phyloP scores from a whole-genome alignment of 2,329 filamentous ascomycete species.

The Venturia pyrina region DNA sequence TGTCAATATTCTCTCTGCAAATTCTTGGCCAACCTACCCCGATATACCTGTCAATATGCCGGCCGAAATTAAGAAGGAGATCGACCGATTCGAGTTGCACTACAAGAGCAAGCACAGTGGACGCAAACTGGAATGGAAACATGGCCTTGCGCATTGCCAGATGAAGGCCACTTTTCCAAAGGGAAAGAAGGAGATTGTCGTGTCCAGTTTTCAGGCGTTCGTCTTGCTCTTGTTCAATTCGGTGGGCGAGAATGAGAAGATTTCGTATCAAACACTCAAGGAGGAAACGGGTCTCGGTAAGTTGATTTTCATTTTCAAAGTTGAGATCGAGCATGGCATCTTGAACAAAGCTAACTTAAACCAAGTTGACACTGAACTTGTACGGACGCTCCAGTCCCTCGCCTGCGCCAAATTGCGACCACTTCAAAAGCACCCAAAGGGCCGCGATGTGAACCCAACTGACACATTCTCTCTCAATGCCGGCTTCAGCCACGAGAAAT shows the following conservation, averaged over 20 bases:
- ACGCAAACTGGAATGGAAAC: constrained; percentile 81
- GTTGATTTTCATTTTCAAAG: constrained; percentile 18
- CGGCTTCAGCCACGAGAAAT: constrained; percentile 68
- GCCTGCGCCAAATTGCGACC: constrained; percentile 85
- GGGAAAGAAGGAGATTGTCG: constrained; percentile 76
- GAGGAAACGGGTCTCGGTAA: constrained; percentile 61
- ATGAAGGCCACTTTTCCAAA: constrained; percentile 71
- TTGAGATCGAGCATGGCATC: background rate
- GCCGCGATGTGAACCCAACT: constrained; percentile 63
- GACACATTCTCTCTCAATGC: constrained; percentile 82
- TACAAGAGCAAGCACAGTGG: constrained; percentile 88
- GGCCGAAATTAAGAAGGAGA: constrained; percentile 60
- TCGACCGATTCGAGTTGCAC: constrained; percentile 71
- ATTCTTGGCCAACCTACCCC: constrained; percentile 87
- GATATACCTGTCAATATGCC: constrained; percentile 69
- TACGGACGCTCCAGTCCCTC: constrained; percentile 86
- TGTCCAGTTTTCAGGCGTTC: constrained; percentile 86
- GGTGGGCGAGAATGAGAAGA: constrained; percentile 47
- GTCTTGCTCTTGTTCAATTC: constrained; percentile 87
- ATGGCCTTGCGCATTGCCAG: constrained; percentile 82
- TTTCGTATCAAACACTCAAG: constrained; percentile 68
- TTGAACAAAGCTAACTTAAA: constrained; percentile 15
- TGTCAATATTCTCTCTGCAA: constrained; percentile 82
- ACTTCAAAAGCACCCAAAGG: constrained; percentile 74
- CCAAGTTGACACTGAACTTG: constrained; percentile 62